A percentile compares a stretch with the other conserved stretches of the same genome.
These are phyloP conservation scores for Ophiosphaerella narmari DNA, from an alignment of 2,329 filamentous ascomycete genomes.

Conservation along the genomic window DNA sequence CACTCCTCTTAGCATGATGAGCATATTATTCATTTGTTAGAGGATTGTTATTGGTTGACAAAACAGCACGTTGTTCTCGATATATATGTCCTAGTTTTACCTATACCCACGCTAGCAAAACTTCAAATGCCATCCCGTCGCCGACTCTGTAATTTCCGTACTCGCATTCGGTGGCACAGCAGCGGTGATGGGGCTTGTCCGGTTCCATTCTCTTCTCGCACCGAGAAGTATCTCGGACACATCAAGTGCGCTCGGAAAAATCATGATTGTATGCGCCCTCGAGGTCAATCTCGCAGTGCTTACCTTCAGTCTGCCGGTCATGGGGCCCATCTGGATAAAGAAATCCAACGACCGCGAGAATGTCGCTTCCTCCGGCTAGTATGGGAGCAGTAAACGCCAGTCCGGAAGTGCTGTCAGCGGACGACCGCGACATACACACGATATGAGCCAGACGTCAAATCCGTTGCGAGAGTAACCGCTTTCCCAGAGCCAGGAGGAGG, in stretches of 20 bases:
- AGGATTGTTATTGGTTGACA: not conserved
- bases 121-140: conserved; percentile 23
- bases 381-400: too few species aligned
- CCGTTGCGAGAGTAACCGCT: not conserved
- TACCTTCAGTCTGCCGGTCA: conserved; percentile 37
- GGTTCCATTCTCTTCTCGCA: conserved; percentile 22
- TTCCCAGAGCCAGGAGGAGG: not conserved
- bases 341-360: not conserved
- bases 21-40: not conserved
- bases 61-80: conserved; percentile 22
- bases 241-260: conserved; percentile 37
- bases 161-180: conserved; percentile 36
- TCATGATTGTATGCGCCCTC: conserved; percentile 37
- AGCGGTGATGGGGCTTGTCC: conserved; percentile 25
- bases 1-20: conserved; percentile 29
- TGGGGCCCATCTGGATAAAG: not conserved
- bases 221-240: conserved; percentile 16
- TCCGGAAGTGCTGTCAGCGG: not conserved
- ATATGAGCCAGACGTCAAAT: not conserved
- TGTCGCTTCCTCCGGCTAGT: too few species aligned
- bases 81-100: conserved; percentile 27
- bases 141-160: conserved; percentile 25
- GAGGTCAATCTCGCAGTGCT: conserved; percentile 41
- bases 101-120: conserved; percentile 18
- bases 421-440: not conserved